A percentile compares a stretch with the other conserved stretches of the same genome.
Conservation (phyloP, 2,329 filamentous ascomycete genomes). For the Taxawa tesnikishii region DNA sequence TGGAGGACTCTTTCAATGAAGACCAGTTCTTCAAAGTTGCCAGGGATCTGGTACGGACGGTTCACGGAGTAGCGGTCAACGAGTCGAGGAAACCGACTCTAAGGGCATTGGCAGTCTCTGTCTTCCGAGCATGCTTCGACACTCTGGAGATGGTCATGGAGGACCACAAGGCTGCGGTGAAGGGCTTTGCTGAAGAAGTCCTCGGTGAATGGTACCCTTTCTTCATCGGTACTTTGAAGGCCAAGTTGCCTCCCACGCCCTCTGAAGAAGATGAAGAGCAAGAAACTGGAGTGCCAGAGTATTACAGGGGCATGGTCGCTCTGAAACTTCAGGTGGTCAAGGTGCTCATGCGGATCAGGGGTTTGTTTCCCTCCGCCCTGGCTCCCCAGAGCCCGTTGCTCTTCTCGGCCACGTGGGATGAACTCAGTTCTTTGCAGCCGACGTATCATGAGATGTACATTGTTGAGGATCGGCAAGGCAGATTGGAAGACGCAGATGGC, state of each 20-base stretch:
- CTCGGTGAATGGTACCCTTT: conserved; percentile 76
- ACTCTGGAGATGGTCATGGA: conserved; percentile 95
- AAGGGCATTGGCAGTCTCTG: conserved; percentile 74
- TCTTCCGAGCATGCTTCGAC: conserved; percentile 87
- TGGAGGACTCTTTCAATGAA: conserved; percentile 87
- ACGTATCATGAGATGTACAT: conserved; percentile 79
- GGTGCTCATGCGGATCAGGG: conserved; percentile 75
- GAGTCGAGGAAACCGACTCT: conserved; percentile 58
- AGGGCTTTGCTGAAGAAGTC: conserved; percentile 77
- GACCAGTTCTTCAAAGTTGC: conserved; percentile 91
- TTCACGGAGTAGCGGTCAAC: conserved; percentile 73
- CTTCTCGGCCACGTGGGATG: conserved; percentile 82
- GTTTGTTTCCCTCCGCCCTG: conserved; percentile 69
- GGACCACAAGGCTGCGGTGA: conserved; percentile 76
- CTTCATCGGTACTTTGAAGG: conserved; percentile 68
- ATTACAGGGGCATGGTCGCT: conserved; percentile 70
- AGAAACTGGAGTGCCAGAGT: conserved; percentile 42
- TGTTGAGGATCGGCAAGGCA: conserved; percentile 70
- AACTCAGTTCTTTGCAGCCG: conserved; percentile 60
- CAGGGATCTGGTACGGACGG: conserved; percentile 67
- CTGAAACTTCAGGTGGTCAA: conserved; percentile 90
- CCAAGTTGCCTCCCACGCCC: conserved; percentile 45
- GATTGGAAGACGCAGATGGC: conserved; percentile 78
- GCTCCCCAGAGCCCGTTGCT: conserved; percentile 70
- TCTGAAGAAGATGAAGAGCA: conserved; percentile 50